A percentile compares a stretch with the other conserved stretches of the same genome.
These are phyloP conservation scores for Lactarius akahatsu DNA, from an alignment of 768 basidiomycete genomes.

Conservation along the genomic window DNA sequence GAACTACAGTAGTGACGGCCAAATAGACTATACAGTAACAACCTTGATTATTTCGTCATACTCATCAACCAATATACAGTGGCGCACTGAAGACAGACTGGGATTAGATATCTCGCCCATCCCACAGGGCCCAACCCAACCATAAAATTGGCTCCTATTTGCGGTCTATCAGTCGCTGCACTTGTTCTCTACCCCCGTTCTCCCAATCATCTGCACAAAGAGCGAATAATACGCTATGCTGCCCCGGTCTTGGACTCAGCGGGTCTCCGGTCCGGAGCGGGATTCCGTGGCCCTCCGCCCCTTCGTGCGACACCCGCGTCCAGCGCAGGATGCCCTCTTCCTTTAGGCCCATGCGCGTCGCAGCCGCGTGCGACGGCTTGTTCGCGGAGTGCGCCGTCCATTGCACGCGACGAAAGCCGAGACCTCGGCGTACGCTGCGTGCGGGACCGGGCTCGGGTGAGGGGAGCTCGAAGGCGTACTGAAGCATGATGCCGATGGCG, in stretches of 20 bases:
- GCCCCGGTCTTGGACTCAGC: constrained; percentile 37
- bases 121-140: no score
- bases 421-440: constrained; percentile 35
- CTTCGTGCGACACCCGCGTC: no score
- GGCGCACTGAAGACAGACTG: no score
- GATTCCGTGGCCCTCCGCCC: no score
- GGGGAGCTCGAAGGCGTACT: constrained; percentile 36
- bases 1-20: no score
- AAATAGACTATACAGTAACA: no score
- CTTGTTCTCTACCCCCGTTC: constrained; percentile 39
- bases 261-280: no score
- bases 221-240: constrained; percentile 51
- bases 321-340: no score
- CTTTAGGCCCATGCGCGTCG: no score
- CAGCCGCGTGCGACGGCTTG: constrained; percentile 38
- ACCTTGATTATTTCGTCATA: no score
- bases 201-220: constrained; percentile 67
- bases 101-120: no score
- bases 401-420: constrained; percentile 48
- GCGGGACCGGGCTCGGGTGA: neutral
- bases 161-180: constrained; percentile 36
- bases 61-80: no score
- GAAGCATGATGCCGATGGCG: constrained; percentile 42
- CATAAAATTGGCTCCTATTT: neutral
- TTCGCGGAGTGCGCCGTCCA: constrained; percentile 45